Base-by-base conservation (phyloP, 148 eudicot genomes). In the Camellia lanceoleosa region DNA sequence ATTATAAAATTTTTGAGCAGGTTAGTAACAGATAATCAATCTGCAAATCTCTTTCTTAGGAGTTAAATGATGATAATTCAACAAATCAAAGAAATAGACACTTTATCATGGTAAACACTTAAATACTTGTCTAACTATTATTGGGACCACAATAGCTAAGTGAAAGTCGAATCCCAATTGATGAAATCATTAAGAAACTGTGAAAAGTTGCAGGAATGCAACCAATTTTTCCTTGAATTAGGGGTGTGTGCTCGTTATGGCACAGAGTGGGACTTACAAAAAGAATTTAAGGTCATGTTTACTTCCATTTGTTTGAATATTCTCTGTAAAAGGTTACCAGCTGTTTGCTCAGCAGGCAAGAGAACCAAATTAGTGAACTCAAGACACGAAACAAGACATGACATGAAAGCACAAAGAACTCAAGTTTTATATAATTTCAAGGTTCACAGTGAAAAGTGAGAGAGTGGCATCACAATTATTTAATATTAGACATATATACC, bases 331-430 rank as follows among this genome's bases (percentile, higher is more conserved):
- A 83, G 70, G 76, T 0, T 47, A 54, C 60, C 12, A 30, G 38
- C 73, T 77, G 63, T 76, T 82, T 80, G 59, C 72, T 42, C 42
- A 73, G 42, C 66, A 68, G n/a, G 72, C 73, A 83, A 78, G 72
- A 79, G 67, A 82, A 67, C 56, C 73, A 77, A 75, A 78, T 38
- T 52, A 55, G 79, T 82, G 81, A 59, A 74, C 42, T 78, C 62
- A 73, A 72, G 87, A 87, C 80, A 91, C 88, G 83, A 51, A 49
- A 56, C 65, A 68, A 84, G 69, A 68, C 23, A 78, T 71, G 14
- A 62, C 10, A 67, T 47, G 8, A 19, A 55, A 41, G 59, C 49
- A 13, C 44, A 52, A 54, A 80, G 55, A 80, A 67, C 77, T 58
- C 43, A 56, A 74, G 51, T 74, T 75, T 72, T 68, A 47, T 78